Evolutionary conservation across 345 rosid genomes (phyloP), one percentile per base, ranked within the genome.

Genomic region (Clarkia xantiana): DNA sequence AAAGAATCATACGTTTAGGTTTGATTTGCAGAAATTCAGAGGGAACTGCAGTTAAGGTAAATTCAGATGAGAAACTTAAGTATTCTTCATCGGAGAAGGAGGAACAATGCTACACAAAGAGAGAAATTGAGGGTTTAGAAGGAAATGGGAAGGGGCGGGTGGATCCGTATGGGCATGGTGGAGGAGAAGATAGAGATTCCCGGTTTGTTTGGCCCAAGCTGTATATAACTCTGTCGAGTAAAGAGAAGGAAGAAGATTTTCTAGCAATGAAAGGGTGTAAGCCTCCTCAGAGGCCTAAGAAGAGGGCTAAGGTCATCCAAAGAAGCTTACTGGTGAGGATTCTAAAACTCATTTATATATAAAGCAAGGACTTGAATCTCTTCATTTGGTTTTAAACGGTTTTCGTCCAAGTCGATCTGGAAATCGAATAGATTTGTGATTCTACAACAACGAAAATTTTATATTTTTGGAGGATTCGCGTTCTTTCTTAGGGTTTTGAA

Each of bases 241-340:
- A 81, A 71, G 89, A 81, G 62, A 81, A 81, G 54, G 89, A 81
- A 41, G 89, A 81, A 51, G 89, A 81, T 57, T 81, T 81, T 53
- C 57, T 81, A 71, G 84, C 84, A 6, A 81, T 81, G 89, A 81
- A 81, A 66, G 89, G 89, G 9, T 81, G 89, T 45, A 81, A 81
- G 65, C 84, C 72, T 42, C 76, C 84, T 52, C 89, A 81, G 51
- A 74, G 89, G 70, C 89, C 89, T 38, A 81, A 73, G 51, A 81
- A 77, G 76, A 81, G 89, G 36, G 77, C 84, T 60, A 81, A 81
- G 64, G 36, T 73, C 3, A 68, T 81, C 50, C 89, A 78, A 62
- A 81, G 78, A 67, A 81, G 76, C 50, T 60, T 81, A 49, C 82
- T 78, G 61, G 89, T 78, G 49, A 75, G 89, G 52, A 41, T 46